A percentile compares a stretch with the other conserved stretches of the same genome.
Conservation (phyloP, 2,329 filamentous ascomycete species). For the Mollisia scopiformis region DNA sequence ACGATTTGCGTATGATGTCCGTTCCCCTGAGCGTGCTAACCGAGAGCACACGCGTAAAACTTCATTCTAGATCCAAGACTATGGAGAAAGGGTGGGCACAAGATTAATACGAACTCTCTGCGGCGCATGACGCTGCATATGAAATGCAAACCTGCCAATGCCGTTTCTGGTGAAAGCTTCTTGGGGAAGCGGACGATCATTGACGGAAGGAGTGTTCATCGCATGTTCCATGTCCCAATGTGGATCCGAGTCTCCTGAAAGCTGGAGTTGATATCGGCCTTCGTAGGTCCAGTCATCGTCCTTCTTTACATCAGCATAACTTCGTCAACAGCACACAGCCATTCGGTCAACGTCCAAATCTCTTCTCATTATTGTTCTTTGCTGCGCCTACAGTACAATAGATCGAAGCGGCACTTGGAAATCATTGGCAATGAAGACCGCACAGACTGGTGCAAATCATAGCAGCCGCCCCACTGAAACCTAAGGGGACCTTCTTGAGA, state of each 20-base stretch:
- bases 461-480: slow-evolving; percentile 5
- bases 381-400: neutral
- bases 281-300: neutral
- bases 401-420: neutral
- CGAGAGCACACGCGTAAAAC: neutral
- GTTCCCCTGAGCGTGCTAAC: neutral
- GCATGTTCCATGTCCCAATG: neutral
- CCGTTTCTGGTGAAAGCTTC: neutral
- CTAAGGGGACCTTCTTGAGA: neutral
- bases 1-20: neutral
- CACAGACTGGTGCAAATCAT: neutral
- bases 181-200: neutral
- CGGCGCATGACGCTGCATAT: slow-evolving; percentile 10
- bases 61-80: slow-evolving; percentile 5
- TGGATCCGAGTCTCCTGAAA: neutral
- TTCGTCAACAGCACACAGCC: neutral
- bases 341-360: neutral
- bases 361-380: neutral
- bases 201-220: neutral
- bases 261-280: neutral
- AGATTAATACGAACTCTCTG: neutral
- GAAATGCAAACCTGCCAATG: neutral
- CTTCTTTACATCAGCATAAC: neutral
- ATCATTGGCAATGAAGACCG: neutral
- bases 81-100: neutral